Percentiles rank a stretch among this genome's conserved stretches.
Conservation (phyloP, 805 yeast species). For the Metschnikowia peoriensis region DNA sequence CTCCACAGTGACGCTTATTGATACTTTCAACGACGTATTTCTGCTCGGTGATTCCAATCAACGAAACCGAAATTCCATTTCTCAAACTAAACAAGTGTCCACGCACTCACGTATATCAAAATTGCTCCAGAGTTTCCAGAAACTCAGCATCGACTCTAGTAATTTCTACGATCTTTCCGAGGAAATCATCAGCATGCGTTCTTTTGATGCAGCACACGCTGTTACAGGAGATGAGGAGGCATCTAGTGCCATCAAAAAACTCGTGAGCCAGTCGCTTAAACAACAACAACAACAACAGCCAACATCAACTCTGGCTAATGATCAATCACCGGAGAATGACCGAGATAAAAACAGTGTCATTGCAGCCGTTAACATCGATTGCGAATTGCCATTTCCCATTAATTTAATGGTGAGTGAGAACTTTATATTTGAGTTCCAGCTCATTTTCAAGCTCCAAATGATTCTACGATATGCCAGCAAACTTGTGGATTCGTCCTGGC, state of each 20-base stretch:
- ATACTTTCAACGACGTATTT: slow-evolving; percentile 12
- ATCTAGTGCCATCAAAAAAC: slow-evolving; percentile 14
- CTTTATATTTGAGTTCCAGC: slow-evolving; percentile 72
- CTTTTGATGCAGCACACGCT: slow-evolving; percentile 54
- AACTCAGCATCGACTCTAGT: slow-evolving; percentile 42
- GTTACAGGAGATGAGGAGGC: slow-evolving; percentile 23
- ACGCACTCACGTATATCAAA: not conserved
- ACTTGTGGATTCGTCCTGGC: slow-evolving; percentile 66
- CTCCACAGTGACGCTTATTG: slow-evolving; percentile 20
- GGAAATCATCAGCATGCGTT: slow-evolving; percentile 51
- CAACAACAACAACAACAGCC: not conserved
- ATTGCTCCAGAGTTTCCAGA: slow-evolving; percentile 18
- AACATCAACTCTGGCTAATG: not conserved
- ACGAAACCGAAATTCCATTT: not conserved
- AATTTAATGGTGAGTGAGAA: slow-evolving; percentile 72
- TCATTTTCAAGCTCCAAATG: slow-evolving; percentile 69
- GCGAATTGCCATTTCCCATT: slow-evolving; percentile 82
- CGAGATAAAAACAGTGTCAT: slow-evolving; percentile 29
- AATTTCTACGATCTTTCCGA: slow-evolving; percentile 45
- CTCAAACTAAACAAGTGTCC: not conserved
- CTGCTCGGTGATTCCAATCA: not conserved
- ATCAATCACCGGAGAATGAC: not conserved
- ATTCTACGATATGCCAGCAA: slow-evolving; percentile 62
- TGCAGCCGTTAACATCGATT: slow-evolving; percentile 52
- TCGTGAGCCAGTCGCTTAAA: slow-evolving; percentile 17